Base-by-base conservation (phyloP, 163 green algal species). In the Chloromonas sp. region DNA sequence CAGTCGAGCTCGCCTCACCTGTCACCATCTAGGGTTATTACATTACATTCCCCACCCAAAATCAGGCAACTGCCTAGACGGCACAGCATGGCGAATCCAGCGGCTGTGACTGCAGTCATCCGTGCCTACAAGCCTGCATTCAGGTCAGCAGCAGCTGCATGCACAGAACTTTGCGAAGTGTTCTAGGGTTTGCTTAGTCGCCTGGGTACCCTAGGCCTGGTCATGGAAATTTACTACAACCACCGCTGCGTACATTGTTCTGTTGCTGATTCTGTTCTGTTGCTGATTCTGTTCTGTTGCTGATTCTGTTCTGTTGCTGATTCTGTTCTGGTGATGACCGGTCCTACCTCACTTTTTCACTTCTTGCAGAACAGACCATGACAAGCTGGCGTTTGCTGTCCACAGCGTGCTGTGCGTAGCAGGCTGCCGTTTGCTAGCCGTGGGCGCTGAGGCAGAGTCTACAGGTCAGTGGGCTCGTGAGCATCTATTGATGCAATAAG, bases 341-440 rank as follows among this genome's bases (percentile, higher is more conserved):
- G 36, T 36, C 36, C 36, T 36, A 36, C 36, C 36, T 36, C 36
- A 36, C 36, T 36, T 88, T 84, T 66, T 87, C 82, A 14, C 61
- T 60, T 0, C 60, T 82, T 2, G 87, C 36, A 36, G 36, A 36
- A 36, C 36, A 36, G 36, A 36, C 36, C 36, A 36, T 36, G 36
- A 90, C 71, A 85, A 87, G 79, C 36, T 85, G 13, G 84, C 74
- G 2, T 90, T 88, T 78, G 87, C 87, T 14, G 82, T 90, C 59
- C 87, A 90, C 81, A 79, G 84, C 0, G 70, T 84, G 2, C 13
- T 90, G 0, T 80, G 74, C 58, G 82, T 83, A n/a, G 84, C 87
- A 61, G 87, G 87, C 14, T 84, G 87, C 61, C 81, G 77, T 5
- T 66, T 90, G n/a, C 60, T 86, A 71, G 85, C 85, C 59, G 78